Conservation (phyloP, 352 stramenopile species). For the Globisporangium spinosum region DNA sequence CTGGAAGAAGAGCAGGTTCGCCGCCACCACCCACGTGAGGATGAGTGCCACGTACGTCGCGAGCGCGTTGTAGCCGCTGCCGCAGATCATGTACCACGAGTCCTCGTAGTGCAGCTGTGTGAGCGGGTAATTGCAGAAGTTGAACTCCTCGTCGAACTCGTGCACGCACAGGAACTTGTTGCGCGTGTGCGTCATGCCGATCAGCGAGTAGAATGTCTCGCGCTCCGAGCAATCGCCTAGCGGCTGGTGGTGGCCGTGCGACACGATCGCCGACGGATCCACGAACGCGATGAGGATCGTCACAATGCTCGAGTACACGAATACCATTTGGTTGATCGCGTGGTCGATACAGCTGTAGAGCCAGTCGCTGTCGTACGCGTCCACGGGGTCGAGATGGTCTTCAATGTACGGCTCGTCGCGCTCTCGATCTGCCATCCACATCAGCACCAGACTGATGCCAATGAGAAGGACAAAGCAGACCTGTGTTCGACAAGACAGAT, state of each 20-base stretch:
- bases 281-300: slow-evolving; percentile 56
- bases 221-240: slow-evolving; percentile 63
- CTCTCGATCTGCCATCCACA: slow-evolving; percentile 72
- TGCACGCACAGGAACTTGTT: slow-evolving; percentile 72
- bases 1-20: slow-evolving; percentile 43
- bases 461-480: slow-evolving; percentile 53
- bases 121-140: slow-evolving; percentile 75
- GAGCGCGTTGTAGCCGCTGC: slow-evolving; percentile 55
- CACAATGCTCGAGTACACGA: slow-evolving; percentile 61
- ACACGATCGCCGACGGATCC: slow-evolving; percentile 68
- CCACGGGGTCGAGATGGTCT: slow-evolving; percentile 48
- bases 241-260: slow-evolving; percentile 67
- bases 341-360: slow-evolving; percentile 73
- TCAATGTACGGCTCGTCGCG: slow-evolving; percentile 55
- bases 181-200: slow-evolving; percentile 52
- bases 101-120: slow-evolving; percentile 70
- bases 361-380: slow-evolving; percentile 82
- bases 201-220: slow-evolving; percentile 55
- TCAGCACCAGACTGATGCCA: slow-evolving; percentile 44
- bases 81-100: slow-evolving; percentile 86
- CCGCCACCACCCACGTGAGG: slow-evolving; percentile 23
- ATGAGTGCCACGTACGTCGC: slow-evolving; percentile 51
- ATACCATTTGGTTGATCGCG: slow-evolving; percentile 79
- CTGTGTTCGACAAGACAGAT: slow-evolving; percentile 17
- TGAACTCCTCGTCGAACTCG: slow-evolving; percentile 83